Evolutionary conservation across 2,329 filamentous ascomycete species (phyloP).

Genomic region (Claviceps sp.): DNA sequence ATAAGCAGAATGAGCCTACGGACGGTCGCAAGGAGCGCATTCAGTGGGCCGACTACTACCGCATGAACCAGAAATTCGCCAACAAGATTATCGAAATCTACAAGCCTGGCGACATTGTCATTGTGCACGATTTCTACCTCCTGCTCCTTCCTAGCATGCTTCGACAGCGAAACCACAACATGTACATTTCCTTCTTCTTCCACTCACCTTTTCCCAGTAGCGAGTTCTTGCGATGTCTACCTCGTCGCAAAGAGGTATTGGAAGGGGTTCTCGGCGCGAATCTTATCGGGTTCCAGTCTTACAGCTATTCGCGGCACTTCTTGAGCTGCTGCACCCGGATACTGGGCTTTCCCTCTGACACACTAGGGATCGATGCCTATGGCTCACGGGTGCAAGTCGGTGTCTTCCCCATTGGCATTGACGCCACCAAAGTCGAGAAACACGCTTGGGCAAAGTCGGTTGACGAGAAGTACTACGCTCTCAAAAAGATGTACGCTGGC

Average conservation of each 20-base stretch:
- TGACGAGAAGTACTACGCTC: constrained; percentile 57
- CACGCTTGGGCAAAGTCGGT: constrained; percentile 59
- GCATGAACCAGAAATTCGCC: constrained; percentile 85
- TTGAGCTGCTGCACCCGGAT: constrained; percentile 86
- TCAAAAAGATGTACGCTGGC: constrained; percentile 67
- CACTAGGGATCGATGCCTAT: constrained; percentile 75
- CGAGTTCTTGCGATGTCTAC: constrained; percentile 84
- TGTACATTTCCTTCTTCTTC: constrained; percentile 90
- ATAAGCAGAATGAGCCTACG: constrained; percentile 84
- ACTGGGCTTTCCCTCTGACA: constrained; percentile 78
- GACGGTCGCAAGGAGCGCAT: constrained; percentile 71
- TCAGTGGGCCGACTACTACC: constrained; percentile 86
- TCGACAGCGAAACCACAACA: constrained; percentile 71
- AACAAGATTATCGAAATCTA: constrained; percentile 80
- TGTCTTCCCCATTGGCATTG: constrained; percentile 89
- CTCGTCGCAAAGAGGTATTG: constrained; percentile 76
- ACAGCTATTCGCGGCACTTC: constrained; percentile 90
- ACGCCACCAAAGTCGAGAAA: constrained; percentile 65
- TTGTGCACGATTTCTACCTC: constrained; percentile 90
- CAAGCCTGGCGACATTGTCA: constrained; percentile 81
- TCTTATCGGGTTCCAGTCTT: constrained; percentile 89
- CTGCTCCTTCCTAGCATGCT: constrained; percentile 81
- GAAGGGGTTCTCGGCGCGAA: constrained; percentile 85
- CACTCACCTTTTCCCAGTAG: constrained; percentile 93
- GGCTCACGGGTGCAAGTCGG: constrained; percentile 82